Percentiles rank a stretch among this genome's conserved stretches.
These are phyloP conservation scores for Nemania sp. DNA, from an alignment of 2,329 filamentous ascomycete genomes.

Conservation along the genomic window DNA sequence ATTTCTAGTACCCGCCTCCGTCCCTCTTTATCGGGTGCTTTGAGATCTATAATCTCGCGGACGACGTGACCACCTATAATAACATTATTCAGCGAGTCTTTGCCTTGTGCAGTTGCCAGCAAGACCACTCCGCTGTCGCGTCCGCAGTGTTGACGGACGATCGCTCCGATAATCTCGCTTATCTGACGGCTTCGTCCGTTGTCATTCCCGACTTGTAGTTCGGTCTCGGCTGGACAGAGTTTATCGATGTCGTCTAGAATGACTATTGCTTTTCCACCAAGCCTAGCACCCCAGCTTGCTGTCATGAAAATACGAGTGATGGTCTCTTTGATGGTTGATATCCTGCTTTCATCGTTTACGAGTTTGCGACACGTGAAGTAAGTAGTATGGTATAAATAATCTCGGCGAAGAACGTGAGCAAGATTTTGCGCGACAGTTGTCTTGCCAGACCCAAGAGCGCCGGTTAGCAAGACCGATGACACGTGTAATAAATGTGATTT, in stretches of 20 bases:
- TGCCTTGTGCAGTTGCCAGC: conserved; percentile 87
- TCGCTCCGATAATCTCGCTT: conserved; percentile 82
- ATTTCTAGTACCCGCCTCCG: conserved; percentile 82
- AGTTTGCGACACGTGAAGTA: conserved; percentile 88
- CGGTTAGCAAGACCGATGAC: conserved; percentile 87
- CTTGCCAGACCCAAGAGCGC: conserved; percentile 88
- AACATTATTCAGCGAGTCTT: conserved; percentile 88
- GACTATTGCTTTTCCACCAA: conserved; percentile 81
- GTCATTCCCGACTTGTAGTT: conserved; percentile 89
- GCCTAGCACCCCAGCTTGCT: conserved; percentile 86
- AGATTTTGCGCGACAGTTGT: conserved; percentile 77
- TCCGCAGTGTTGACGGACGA: conserved; percentile 82
- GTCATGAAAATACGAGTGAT: conserved; percentile 82
- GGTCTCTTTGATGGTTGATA: conserved; percentile 89
- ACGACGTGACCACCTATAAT: conserved; percentile 91
- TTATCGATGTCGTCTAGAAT: conserved; percentile 93
- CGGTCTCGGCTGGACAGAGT: conserved; percentile 89
- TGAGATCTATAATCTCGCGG: conserved; percentile 84
- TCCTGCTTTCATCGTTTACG: conserved; percentile 86
- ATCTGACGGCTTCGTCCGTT: conserved; percentile 91
- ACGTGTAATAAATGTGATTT: conserved; percentile 77
- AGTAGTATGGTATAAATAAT: conserved; percentile 77
- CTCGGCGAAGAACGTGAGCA: conserved; percentile 70
- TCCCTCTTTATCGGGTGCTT: conserved; percentile 90
- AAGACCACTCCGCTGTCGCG: conserved; percentile 80